phyloP scores from a whole-genome alignment of 768 basidiomycete species.

The Hemileccinum impolitum region DNA sequence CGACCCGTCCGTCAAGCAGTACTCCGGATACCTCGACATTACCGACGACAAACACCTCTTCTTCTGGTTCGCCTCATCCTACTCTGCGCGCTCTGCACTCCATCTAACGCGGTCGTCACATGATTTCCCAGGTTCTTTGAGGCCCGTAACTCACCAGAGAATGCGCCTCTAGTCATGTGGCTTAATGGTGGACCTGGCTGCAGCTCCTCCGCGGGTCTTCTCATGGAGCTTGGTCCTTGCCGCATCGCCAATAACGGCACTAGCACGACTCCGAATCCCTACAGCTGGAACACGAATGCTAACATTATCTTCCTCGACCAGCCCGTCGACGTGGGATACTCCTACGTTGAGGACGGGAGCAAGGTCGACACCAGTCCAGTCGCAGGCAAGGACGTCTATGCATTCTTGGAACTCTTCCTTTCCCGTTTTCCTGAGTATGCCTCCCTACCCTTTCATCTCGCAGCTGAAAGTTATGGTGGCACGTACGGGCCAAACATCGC shows the following conservation, averaged over 20 bases:
- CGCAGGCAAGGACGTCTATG: constrained; percentile 88
- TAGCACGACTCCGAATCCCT: constrained; percentile 67
- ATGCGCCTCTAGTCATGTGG: constrained; percentile 87
- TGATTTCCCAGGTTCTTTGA: constrained; percentile 76
- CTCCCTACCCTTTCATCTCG: constrained; percentile 68
- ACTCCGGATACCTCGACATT: constrained; percentile 82
- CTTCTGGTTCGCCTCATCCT: constrained; percentile 61
- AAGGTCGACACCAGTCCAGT: constrained; percentile 77
- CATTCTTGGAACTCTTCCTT: constrained; percentile 79
- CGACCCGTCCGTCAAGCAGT: constrained; percentile 69
- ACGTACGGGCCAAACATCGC: constrained; percentile 87
- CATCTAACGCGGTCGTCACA: background rate
- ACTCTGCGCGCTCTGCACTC: background rate
- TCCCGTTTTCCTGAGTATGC: constrained; percentile 74
- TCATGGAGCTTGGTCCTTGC: constrained; percentile 94
- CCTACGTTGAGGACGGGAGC: constrained; percentile 74
- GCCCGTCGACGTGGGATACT: constrained; percentile 88
- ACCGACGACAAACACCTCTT: constrained; percentile 79
- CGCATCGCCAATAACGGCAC: constrained; percentile 62
- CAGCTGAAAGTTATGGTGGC: constrained; percentile 77
- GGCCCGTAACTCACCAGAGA: constrained; percentile 64
- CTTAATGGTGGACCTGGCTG: constrained; percentile 79
- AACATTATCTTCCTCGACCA: constrained; percentile 63
- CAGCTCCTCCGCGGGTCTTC: constrained; percentile 75
- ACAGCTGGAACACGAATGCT: constrained; percentile 81